A percentile compares a stretch with the other conserved stretches of the same genome.
These are phyloP conservation scores for Neonectria coccinea DNA, from an alignment of 2,329 filamentous ascomycete species.

Conservation along the genomic window DNA sequence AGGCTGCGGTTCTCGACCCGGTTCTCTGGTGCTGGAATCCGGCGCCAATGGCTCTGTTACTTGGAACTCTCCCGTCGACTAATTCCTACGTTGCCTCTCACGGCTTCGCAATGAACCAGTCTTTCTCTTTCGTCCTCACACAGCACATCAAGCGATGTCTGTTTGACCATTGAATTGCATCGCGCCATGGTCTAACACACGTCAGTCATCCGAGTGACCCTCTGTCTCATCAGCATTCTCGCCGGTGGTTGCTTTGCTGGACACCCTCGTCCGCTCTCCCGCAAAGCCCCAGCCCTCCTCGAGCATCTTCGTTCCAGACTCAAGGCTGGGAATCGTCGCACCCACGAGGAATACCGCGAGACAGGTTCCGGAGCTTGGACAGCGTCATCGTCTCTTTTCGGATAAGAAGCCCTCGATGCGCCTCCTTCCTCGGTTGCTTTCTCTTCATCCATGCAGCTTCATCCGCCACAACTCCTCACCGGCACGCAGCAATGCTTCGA, in stretches of 20 bases:
- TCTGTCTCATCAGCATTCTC: conserved; percentile 33
- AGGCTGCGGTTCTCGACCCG: not conserved
- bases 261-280: conserved; percentile 26
- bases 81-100: not conserved
- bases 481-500: conserved; percentile 38
- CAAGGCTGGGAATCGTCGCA: conserved; percentile 19
- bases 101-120: not conserved
- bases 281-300: conserved; percentile 36
- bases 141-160: not conserved
- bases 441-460: conserved; percentile 11
- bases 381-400: conserved; percentile 6
- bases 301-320: conserved; percentile 35
- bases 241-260: conserved; percentile 21
- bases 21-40: not conserved
- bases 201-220: conserved; percentile 34
- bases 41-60: not conserved
- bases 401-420: conserved; percentile 33
- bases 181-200: conserved; percentile 3
- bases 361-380: not conserved
- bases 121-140: not conserved
- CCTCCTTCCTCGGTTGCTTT: conserved; percentile 2
- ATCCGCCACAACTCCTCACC: conserved; percentile 14
- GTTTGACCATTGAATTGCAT: not conserved
- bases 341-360: conserved; percentile 24
- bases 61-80: not conserved